These are phyloP conservation scores for Tricholoma matsutake DNA, from an alignment of 768 basidiomycete species.

Conservation along the genomic window DNA sequence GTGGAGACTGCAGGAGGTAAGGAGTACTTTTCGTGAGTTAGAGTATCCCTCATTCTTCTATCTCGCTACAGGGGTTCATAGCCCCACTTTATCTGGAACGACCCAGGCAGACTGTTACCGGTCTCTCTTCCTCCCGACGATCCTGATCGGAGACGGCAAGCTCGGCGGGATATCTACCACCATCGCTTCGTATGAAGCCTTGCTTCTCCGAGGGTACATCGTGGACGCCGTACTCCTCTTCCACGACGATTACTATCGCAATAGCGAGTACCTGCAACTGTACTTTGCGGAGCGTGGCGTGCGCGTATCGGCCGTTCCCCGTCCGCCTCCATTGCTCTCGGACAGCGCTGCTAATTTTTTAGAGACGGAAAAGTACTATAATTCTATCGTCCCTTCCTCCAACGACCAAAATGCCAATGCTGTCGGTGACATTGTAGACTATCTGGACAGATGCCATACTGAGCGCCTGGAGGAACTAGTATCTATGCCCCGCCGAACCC, in stretches of 20 bases:
- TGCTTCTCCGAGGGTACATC: constrained; percentile 85
- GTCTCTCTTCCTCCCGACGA: constrained; percentile 80
- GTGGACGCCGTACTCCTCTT: constrained; percentile 84
- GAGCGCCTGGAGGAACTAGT: constrained; percentile 70
- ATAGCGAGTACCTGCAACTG: constrained; percentile 73
- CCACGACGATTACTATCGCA: constrained; percentile 82
- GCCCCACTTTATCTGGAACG: constrained; percentile 78
- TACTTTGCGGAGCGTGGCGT: constrained; percentile 79
- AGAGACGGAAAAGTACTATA: constrained; percentile 73
- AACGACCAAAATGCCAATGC: constrained; percentile 27
- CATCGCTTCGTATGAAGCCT: constrained; percentile 89
- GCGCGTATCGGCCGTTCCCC: constrained; percentile 47
- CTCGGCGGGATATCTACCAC: constrained; percentile 94
- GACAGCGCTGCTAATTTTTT: constrained; percentile 44
- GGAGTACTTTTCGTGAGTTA: constrained; percentile 13
- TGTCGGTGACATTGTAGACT: constrained; percentile 46
- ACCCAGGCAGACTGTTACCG: constrained; percentile 86
- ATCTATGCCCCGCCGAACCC: constrained; percentile 74
- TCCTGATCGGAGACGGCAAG: constrained; percentile 84
- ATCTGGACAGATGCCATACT: constrained; percentile 62
- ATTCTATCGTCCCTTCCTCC: constrained; percentile 35
- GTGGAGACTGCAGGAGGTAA: constrained; percentile 96
- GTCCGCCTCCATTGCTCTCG: constrained; percentile 52
- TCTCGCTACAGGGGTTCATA: constrained; percentile 72
- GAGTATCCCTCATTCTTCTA: neutral